These are phyloP conservation scores for Lathyrus aphaca DNA, from an alignment of 306 rosid genomes.

Conservation along the genomic window DNA sequence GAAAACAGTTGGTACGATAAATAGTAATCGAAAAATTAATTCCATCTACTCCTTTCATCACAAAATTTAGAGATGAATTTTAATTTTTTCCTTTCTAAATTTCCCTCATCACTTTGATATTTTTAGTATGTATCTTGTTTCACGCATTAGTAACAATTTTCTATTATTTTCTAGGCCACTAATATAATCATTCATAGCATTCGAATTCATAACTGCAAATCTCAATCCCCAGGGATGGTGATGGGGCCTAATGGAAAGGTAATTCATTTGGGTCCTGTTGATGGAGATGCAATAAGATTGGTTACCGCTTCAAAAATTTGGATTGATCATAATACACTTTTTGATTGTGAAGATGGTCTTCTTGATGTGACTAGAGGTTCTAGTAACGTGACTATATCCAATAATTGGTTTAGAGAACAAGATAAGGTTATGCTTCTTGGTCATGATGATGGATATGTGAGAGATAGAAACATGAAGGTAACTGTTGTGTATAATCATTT, in stretches of 20 bases:
- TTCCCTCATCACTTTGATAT: background rate
- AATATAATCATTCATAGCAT: too few species aligned
- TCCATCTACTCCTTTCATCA: background rate
- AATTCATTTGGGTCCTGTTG: conserved; percentile 40
- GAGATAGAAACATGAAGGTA: too few species aligned
- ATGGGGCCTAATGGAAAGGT: conserved; percentile 41
- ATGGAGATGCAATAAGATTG: conserved; percentile 45
- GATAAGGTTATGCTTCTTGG: too few species aligned
- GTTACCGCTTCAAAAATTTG: conserved; percentile 41
- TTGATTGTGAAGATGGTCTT: too few species aligned
- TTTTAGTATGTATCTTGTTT: background rate
- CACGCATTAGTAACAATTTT: background rate
- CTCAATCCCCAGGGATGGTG: too few species aligned
- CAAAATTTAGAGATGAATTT: background rate
- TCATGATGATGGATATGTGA: too few species aligned
- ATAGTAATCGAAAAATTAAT: too few species aligned
- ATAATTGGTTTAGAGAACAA: too few species aligned
- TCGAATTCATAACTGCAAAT: too few species aligned
- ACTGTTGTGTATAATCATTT: conserved; percentile 40
- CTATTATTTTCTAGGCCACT: conserved; percentile 11
- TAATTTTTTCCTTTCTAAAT: background rate
- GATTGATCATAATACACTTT: conserved; percentile 19
- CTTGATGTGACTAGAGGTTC: too few species aligned
- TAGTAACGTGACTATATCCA: too few species aligned
- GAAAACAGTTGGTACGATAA: too few species aligned